Conservation (phyloP, 1,284 basidiomycete genomes). For the Thecaphora thlaspeos region DNA sequence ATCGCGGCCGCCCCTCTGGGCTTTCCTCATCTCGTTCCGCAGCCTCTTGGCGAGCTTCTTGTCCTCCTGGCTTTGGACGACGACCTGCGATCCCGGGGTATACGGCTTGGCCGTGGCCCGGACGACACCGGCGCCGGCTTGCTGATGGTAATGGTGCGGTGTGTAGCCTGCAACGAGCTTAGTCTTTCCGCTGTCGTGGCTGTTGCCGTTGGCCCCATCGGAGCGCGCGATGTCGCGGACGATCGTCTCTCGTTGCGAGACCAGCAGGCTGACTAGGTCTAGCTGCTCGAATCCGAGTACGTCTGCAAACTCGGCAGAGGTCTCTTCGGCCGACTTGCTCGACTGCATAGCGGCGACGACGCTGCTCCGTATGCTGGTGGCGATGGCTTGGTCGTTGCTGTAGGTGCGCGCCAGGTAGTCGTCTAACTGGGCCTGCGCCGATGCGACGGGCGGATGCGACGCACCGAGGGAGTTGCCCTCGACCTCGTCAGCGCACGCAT, state of each 20-base stretch:
- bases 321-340: constrained; percentile 63
- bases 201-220: neutral
- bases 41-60: constrained; percentile 51
- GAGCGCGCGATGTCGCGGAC: constrained; percentile 8
- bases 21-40: constrained; percentile 27
- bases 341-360: constrained; percentile 15
- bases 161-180: neutral
- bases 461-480: constrained; percentile 5
- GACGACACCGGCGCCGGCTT: neutral
- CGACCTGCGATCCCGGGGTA: constrained; percentile 53
- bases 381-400: constrained; percentile 17
- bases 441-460: constrained; percentile 3
- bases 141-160: neutral
- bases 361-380: constrained; percentile 20
- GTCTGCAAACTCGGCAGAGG: constrained; percentile 76
- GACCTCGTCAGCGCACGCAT: constrained; percentile 12
- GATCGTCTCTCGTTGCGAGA: constrained; percentile 57
- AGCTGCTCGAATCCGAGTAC: constrained; percentile 83
- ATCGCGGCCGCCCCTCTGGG: constrained; percentile 13
- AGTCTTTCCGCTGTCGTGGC: neutral
- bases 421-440: constrained; percentile 12
- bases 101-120: constrained; percentile 29
- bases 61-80: constrained; percentile 53
- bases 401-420: constrained; percentile 20
- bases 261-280: constrained; percentile 61